Conservation (phyloP, 805 yeast species). For the Saturnispora zaruensis region DNA sequence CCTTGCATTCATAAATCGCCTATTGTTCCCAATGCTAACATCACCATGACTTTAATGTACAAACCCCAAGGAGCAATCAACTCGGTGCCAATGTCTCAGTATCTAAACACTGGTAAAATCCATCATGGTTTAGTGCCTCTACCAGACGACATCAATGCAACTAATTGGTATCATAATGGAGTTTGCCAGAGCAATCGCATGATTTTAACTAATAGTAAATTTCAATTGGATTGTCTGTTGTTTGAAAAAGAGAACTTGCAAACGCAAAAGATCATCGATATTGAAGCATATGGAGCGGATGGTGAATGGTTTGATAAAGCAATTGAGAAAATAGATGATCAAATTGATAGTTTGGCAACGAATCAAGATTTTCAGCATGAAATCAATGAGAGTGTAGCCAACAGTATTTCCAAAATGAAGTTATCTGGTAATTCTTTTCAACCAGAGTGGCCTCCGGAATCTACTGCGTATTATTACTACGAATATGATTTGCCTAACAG, state of each 20-base stretch:
- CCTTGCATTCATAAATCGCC: conserved; percentile 41
- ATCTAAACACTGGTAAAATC: conserved; percentile 24
- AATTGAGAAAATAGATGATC: conserved; percentile 41
- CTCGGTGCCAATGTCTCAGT: conserved; percentile 24
- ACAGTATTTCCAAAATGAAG: conserved; percentile 13
- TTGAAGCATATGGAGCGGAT: conserved; percentile 50
- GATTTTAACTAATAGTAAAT: conserved; percentile 53
- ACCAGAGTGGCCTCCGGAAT: conserved; percentile 12
- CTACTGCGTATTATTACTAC: conserved; percentile 60
- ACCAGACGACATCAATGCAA: conserved; percentile 9
- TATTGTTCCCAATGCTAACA: conserved; percentile 50
- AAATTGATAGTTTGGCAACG: conserved; percentile 32
- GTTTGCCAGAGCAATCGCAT: conserved; percentile 69
- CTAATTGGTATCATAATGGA: conserved; percentile 53
- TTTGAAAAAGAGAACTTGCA: conserved; percentile 50
- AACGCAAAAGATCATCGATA: conserved; percentile 47
- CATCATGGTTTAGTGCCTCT: conserved; percentile 43
- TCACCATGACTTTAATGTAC: conserved; percentile 58
- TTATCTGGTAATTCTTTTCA: conserved; percentile 12
- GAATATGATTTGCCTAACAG: conserved; percentile 56
- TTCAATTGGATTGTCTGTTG: conserved; percentile 45
- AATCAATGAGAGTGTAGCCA: conserved; percentile 22
- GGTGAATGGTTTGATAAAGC: conserved; percentile 50
- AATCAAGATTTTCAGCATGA: background rate
- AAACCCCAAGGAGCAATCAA: conserved; percentile 27